Evolutionary conservation across 1,139 yeast genomes (phyloP), one percentile per base, ranked within the genome.

Genomic region (Sugiyamaella novakii): DNA sequence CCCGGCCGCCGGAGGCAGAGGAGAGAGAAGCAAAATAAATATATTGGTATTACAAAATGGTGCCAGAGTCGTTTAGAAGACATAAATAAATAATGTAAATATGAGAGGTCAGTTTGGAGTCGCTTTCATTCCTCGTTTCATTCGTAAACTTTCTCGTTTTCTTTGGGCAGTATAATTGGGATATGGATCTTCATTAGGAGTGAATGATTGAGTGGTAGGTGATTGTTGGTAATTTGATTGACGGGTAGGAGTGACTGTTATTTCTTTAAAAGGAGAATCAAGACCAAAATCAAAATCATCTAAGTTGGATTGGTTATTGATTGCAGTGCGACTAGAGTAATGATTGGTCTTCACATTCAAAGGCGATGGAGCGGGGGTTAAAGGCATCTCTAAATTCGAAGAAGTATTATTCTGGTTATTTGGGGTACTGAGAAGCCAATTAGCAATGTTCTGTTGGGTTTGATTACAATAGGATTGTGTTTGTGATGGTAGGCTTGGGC

Each of bases 101-200:
- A 22, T 12, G 10, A 11, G 15, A 2, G 33, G 6, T 24, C 12
- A 41, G 31, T 28, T 31, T 19, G 38, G 33, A 17, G 31, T n/a
- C n/a, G n/a, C 45, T 33, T 53, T 54, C 44, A 58, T 53, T 6
- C 69, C 69, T 27, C 70, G 64, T 55, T 66, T 66, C 58, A 65
- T 58, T 39, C 67, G 60, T 49, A 66, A 52, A 36, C 68, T 63
- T 50, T 66, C 70, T 27, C 70, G 60, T 54, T 66, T 66, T n/a
- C 70, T 54, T 54, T 65, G 65, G 3, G 69, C 59, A 1, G 66
- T 65, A 43, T 59, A 59, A 44, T 64, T 64, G 10, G 61, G 58
- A 31, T 58, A 55, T 12, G 62, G 61, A 15, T 58, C 62, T 18
- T 56, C 63, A 10, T 14, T 25, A 12, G 35, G 41, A 36, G 49